Evolutionary conservation across 805 yeast genomes (phyloP).

Genomic region (Pichia manshurica): DNA sequence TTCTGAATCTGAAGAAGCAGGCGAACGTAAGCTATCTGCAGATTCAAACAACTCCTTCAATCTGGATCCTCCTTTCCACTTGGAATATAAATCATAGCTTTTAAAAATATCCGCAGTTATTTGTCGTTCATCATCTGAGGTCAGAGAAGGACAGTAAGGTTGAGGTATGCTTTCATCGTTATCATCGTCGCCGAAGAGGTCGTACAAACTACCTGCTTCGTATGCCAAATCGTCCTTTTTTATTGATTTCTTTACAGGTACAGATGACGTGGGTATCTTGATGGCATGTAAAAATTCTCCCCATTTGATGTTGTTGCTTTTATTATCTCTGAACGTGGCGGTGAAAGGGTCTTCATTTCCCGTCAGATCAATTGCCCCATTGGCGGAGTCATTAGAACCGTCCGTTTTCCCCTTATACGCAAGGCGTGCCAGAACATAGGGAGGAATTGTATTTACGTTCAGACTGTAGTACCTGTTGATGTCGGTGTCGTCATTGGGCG

Average conservation of each 20-base stretch:
- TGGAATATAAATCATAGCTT: conserved; percentile 34
- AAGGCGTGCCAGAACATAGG: conserved; percentile 17
- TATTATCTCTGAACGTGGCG: conserved; percentile 13
- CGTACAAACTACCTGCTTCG: neutral
- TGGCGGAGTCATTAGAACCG: neutral
- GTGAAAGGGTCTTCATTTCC: conserved; percentile 16
- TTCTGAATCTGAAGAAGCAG: conserved; percentile 14
- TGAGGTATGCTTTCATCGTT: neutral
- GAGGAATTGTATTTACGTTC: conserved; percentile 15
- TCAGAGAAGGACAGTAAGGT: conserved; percentile 5
- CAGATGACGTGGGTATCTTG: conserved; percentile 8
- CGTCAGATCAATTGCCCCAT: neutral
- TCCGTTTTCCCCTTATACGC: neutral
- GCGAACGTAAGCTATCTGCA: conserved; percentile 8
- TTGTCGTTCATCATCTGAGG: conserved; percentile 21
- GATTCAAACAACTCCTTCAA: conserved; percentile 45
- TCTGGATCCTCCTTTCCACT: conserved; percentile 71
- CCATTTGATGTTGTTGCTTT: conserved; percentile 15
- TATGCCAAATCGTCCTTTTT: neutral
- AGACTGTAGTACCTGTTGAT: conserved; percentile 6
- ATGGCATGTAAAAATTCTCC: conserved; percentile 17
- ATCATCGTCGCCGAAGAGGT: neutral
- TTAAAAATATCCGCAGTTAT: conserved; percentile 11
- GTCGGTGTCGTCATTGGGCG: neutral
- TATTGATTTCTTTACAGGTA: neutral